Evolutionary conservation across 768 basidiomycete species (phyloP).

Genomic region (Tulasnella sp.): DNA sequence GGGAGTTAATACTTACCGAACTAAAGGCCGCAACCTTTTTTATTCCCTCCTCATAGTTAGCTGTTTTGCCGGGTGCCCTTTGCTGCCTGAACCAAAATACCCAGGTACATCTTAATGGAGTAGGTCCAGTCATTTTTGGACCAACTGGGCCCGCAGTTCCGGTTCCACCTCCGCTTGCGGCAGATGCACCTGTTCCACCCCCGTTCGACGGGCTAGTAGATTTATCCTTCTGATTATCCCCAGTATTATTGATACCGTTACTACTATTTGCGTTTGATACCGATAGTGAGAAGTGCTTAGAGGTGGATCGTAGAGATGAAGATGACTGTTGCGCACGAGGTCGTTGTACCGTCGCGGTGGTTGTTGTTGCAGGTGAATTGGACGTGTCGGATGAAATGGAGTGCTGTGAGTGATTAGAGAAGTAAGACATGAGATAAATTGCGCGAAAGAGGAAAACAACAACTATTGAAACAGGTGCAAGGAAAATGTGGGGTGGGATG

Average conservation of each 20-base stretch:
- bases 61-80: conserved; percentile 75
- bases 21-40: conserved; percentile 83
- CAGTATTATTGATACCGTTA: background rate
- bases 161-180: background rate
- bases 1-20: conserved; percentile 40
- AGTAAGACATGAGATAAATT: conserved; percentile 37
- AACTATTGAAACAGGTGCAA: too few relatives aligned
- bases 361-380: conserved; percentile 16
- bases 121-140: background rate
- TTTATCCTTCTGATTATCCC: background rate
- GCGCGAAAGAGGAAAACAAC: too few relatives aligned
- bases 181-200: too few relatives aligned
- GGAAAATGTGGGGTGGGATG: too few relatives aligned
- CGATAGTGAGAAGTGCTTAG: conserved; percentile 12
- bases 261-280: conserved; percentile 1
- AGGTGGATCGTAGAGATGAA: conserved; percentile 14
- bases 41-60: conserved; percentile 89
- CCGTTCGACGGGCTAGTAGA: too few relatives aligned
- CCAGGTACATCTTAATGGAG: conserved; percentile 33
- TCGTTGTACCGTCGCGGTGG: conserved; percentile 18
- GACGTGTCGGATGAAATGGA: conserved; percentile 8
- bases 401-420: conserved; percentile 62
- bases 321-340: conserved; percentile 20
- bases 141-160: background rate
- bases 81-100: conserved; percentile 89